Base-by-base conservation (phyloP, 345 rosid genomes). In the Orychophragmus violaceus region DNA sequence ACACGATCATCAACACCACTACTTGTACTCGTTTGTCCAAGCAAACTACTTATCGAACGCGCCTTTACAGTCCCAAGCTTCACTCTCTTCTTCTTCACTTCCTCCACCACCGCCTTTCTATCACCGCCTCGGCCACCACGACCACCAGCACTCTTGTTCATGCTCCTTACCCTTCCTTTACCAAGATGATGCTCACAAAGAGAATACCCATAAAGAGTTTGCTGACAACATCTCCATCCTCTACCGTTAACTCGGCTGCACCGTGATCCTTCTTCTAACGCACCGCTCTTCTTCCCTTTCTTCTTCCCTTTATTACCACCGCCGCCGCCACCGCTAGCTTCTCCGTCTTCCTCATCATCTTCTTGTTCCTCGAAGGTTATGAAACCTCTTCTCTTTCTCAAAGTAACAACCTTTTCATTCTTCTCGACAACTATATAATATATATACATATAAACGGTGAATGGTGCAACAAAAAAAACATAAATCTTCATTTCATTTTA, bases 151-250 rank as follows among this genome's bases (percentile, higher is more conserved):
- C 70, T 72, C 61, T 72, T 72, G 55, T 72, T 73, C 79, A 83
- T 82, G 77, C 95, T 90, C 76, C 97, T 76, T 0, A 94, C 84
- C 73, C 99, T 82, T 42, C 97, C 99, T 76, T 94, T 94, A 4
- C 99, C 99, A 32, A 94, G 68, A 68, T 94, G 99, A 77, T 94
- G 97, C 80, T 88, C 99, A 49, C 99, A 94, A 18, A 94, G 90
- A 0, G 97, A 90, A 73, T 94, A 94, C 5, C 97, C 97, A 25
- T 84, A 88, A 30, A 94, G 89, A 4, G 99, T 94, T 75, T 82
- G 97, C 32, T 90, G 97, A 58, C 91, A 83, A 41, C 99, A 94
- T 69, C 99, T 82, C 99, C 99, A 90, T 52, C 99, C 99, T 73
- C 96, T 79, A 24, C 99, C 99, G 25, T 94, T 94, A 16, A 88